A percentile compares a stretch with the other conserved stretches of the same genome.
Conservation (phyloP, 192 early-diverging fungal species). For the Bifiguratus adelaidae region DNA sequence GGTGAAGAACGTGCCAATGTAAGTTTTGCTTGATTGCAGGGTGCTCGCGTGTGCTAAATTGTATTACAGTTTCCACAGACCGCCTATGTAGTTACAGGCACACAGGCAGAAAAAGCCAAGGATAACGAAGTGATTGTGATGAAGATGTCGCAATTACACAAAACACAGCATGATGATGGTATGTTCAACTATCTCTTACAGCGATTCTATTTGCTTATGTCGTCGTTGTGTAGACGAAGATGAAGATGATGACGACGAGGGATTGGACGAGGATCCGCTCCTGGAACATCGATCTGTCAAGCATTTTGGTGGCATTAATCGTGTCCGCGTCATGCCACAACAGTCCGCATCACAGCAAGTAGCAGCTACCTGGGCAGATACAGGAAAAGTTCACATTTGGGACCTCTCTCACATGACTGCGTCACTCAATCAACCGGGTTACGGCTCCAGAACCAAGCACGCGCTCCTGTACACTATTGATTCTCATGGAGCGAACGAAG, state of each 20-base stretch:
- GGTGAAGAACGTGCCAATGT: slow-evolving; percentile 64
- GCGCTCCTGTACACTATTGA: slow-evolving; percentile 71
- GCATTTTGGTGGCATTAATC: slow-evolving; percentile 89
- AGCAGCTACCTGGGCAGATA: slow-evolving; percentile 89
- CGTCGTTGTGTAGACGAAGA: slow-evolving; percentile 40
- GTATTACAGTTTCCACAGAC: slow-evolving; percentile 73
- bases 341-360: slow-evolving; percentile 55
- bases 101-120: slow-evolving; percentile 71
- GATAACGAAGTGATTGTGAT: slow-evolving; percentile 91
- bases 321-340: slow-evolving; percentile 52
- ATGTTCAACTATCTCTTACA: neutral
- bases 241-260: slow-evolving; percentile 63
- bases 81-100: slow-evolving; percentile 87
- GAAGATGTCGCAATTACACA: slow-evolving; percentile 90
- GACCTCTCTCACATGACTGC: slow-evolving; percentile 69
- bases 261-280: slow-evolving; percentile 91
- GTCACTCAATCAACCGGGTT: slow-evolving; percentile 75
- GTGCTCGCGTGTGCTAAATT: neutral
- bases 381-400: slow-evolving; percentile 91
- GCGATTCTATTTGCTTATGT: neutral
- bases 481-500: slow-evolving; percentile 76
- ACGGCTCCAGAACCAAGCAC: slow-evolving; percentile 41
- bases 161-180: slow-evolving; percentile 84
- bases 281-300: slow-evolving; percentile 75
- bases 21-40: slow-evolving; percentile 4